phyloP scores from a whole-genome alignment of 495 filamentous ascomycete genomes.

The Penicillium daleae region DNA sequence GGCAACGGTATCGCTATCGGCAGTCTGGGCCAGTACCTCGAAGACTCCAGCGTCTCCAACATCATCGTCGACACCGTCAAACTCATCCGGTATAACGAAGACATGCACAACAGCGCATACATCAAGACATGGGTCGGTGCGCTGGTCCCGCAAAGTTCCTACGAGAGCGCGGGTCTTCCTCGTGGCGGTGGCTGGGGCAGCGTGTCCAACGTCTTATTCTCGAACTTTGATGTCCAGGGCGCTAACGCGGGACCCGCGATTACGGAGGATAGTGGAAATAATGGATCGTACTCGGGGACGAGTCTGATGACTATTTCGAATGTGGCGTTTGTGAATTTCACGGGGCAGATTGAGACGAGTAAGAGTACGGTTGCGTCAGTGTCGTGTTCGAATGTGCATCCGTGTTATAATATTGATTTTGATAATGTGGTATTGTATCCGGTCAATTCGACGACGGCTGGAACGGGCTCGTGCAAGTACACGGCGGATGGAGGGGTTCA shows the following conservation, averaged over 20 bases:
- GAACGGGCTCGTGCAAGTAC: constrained; percentile 45
- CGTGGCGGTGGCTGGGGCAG: constrained; percentile 58
- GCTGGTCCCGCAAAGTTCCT: constrained; percentile 46
- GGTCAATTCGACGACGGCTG: constrained; percentile 33
- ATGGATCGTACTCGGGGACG: constrained; percentile 54
- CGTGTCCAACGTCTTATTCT: constrained; percentile 55
- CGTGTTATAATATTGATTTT: constrained; percentile 55
- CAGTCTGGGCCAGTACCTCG: constrained; percentile 59
- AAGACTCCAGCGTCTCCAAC: constrained; percentile 55
- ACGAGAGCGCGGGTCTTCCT: constrained; percentile 52
- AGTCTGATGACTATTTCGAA: constrained; percentile 54
- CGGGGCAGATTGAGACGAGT: constrained; percentile 42
- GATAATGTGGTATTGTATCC: constrained; percentile 44
- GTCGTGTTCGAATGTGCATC: constrained; percentile 49
- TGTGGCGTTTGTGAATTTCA: constrained; percentile 58
- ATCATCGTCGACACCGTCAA: constrained; percentile 51
- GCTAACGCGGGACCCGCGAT: constrained; percentile 46
- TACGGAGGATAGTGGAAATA: constrained; percentile 54
- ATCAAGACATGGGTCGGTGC: constrained; percentile 63
- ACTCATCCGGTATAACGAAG: constrained; percentile 48
- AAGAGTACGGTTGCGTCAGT: constrained; percentile 40
- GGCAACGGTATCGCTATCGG: constrained; percentile 63
- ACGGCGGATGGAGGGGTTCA: constrained; percentile 44
- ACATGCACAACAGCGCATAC: constrained; percentile 56
- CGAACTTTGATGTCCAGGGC: constrained; percentile 55